Percentiles rank a stretch among this genome's conserved stretches.
These are phyloP conservation scores for Skeletonema tropicum DNA, from an alignment of 108 stramenopile species.

Conservation along the genomic window DNA sequence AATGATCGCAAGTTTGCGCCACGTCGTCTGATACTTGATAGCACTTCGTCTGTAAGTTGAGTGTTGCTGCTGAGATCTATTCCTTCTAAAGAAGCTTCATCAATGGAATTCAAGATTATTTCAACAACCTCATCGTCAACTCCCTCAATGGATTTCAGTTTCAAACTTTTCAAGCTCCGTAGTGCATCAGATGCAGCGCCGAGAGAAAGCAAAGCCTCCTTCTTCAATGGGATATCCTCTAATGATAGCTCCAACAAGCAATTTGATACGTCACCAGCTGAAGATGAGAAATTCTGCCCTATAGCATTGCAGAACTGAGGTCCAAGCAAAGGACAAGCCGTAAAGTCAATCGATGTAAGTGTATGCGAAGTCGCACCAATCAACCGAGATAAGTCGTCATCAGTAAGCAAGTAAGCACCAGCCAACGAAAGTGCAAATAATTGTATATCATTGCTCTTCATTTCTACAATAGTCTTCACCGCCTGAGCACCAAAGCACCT, in stretches of 20 bases:
- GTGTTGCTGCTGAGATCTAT: slow-evolving; percentile 70
- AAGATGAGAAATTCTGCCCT: slow-evolving; percentile 43
- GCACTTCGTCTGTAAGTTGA: slow-evolving; percentile 64
- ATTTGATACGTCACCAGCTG: neutral
- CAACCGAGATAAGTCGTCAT: slow-evolving; percentile 65
- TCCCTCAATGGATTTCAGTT: slow-evolving; percentile 50
- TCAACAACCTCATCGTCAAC: slow-evolving; percentile 64
- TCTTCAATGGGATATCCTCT: slow-evolving; percentile 58
- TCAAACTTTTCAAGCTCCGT: slow-evolving; percentile 65
- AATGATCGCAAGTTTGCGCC: slow-evolving; percentile 62
- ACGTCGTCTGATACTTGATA: slow-evolving; percentile 69
- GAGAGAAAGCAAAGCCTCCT: slow-evolving; percentile 47
- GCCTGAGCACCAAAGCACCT: slow-evolving; percentile 75
- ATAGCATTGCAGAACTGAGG: slow-evolving; percentile 47
- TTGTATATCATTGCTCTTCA: slow-evolving; percentile 29
- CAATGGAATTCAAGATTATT: slow-evolving; percentile 41
- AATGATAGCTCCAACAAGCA: slow-evolving; percentile 69
- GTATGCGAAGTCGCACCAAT: slow-evolving; percentile 51
- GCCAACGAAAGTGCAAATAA: slow-evolving; percentile 70
- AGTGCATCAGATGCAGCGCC: slow-evolving; percentile 47
- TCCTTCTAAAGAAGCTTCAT: slow-evolving; percentile 53
- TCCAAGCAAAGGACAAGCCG: slow-evolving; percentile 75
- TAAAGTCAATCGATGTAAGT: slow-evolving; percentile 72
- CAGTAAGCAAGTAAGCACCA: slow-evolving; percentile 79
- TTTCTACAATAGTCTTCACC: slow-evolving; percentile 47